Percentiles rank a stretch among this genome's conserved stretches.
phyloP scores from a whole-genome alignment of 352 stramenopile species.

The Pythium coloratum region DNA sequence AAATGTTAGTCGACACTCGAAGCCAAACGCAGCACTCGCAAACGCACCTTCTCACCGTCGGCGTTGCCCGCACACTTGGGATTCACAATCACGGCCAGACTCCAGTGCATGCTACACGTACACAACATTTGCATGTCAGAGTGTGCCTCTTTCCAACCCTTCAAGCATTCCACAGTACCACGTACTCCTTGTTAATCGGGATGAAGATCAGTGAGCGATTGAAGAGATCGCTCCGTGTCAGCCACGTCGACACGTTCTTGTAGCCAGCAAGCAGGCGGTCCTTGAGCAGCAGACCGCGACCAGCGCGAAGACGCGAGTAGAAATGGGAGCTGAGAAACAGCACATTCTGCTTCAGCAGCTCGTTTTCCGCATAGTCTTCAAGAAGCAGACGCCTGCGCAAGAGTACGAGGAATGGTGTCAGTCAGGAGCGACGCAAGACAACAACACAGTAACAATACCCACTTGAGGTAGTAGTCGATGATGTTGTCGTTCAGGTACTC shows the following conservation, averaged over 20 bases:
- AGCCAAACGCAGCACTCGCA: background rate
- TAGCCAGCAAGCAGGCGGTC: slow-evolving; percentile 62
- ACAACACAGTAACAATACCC: slow-evolving; percentile 19
- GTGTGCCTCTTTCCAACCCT: background rate
- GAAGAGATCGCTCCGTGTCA: slow-evolving; percentile 66
- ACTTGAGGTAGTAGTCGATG: slow-evolving; percentile 93
- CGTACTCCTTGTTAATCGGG: slow-evolving; percentile 86
- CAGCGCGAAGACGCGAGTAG: slow-evolving; percentile 58
- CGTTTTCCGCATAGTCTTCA: slow-evolving; percentile 39
- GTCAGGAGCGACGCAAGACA: background rate
- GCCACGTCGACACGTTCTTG: slow-evolving; percentile 79
- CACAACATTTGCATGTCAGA: background rate
- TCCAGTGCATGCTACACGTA: slow-evolving; percentile 72
- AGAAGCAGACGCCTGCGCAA: slow-evolving; percentile 54
- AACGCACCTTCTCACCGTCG: slow-evolving; percentile 34
- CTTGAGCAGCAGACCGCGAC: slow-evolving; percentile 32
- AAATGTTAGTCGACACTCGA: background rate
- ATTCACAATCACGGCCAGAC: slow-evolving; percentile 78
- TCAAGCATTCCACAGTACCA: background rate
- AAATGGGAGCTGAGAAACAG: slow-evolving; percentile 83
- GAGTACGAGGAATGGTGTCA: slow-evolving; percentile 1
- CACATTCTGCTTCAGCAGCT: slow-evolving; percentile 64
- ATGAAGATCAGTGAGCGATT: slow-evolving; percentile 78
- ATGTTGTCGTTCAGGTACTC: slow-evolving; percentile 93
- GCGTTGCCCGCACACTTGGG: slow-evolving; percentile 39